A percentile compares a stretch with the other conserved stretches of the same genome.
Evolutionary conservation across 345 rosid genomes (phyloP).

Genomic region (Acer campestre): DNA sequence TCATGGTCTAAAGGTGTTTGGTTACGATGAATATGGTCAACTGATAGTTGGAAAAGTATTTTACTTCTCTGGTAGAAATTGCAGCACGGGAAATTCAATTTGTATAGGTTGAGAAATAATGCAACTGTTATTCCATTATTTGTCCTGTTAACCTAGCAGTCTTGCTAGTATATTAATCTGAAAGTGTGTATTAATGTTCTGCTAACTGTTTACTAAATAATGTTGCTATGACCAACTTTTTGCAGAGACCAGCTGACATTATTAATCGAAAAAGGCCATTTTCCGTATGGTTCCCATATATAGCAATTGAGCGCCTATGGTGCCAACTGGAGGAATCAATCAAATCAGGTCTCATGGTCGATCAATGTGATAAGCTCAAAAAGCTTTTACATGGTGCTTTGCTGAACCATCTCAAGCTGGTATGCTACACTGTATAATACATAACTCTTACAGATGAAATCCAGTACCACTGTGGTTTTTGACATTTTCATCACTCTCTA

Average conservation of each 20-base stretch:
- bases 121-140: not conserved
- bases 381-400: conserved; percentile 61
- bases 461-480: not conserved
- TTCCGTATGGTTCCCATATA: conserved; percentile 85
- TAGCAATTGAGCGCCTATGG: conserved; percentile 73
- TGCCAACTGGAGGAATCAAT: conserved; percentile 67
- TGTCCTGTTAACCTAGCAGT: not conserved
- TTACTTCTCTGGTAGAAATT: not conserved
- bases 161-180: not conserved
- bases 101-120: not conserved
- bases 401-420: conserved; percentile 79
- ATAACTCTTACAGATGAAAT: conserved; percentile 5
- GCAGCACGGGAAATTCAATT: not conserved
- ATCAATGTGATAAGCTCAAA: conserved; percentile 77
- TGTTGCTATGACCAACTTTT: conserved; percentile 3
- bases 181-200: conserved; percentile 9
- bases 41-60: no score
- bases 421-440: conserved; percentile 21
- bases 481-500: not conserved
- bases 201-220: conserved; percentile 18
- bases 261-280: conserved; percentile 69
- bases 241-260: conserved; percentile 79
- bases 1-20: no score
- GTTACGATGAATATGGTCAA: no score
- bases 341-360: conserved; percentile 62